Evolutionary conservation across 23 red algal genomes (phyloP).

Genomic region (Agarophyton chilense): DNA sequence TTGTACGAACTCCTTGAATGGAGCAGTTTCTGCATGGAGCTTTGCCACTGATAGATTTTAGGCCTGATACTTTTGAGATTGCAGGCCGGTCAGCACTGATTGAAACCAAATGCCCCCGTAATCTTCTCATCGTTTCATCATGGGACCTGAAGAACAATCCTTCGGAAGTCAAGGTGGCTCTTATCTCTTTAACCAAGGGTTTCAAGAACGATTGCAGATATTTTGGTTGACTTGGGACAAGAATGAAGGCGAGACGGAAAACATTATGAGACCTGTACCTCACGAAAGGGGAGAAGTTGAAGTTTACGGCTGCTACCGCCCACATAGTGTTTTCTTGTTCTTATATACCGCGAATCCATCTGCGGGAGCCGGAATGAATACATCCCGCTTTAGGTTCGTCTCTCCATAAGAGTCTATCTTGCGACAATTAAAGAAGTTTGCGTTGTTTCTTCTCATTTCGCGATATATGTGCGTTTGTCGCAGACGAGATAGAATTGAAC

Average conservation of each 20-base stretch:
- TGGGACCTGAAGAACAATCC: neutral
- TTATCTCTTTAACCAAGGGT: neutral
- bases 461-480: no score
- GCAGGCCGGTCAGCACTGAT: neutral
- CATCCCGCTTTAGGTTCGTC: no score
- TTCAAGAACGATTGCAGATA: slow-evolving; percentile 20
- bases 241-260: slow-evolving; percentile 9
- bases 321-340: neutral
- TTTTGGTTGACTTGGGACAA: neutral
- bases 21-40: neutral
- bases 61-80: neutral
- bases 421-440: no score
- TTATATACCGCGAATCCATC: slow-evolving; percentile 2
- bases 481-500: no score
- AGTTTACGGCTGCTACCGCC: neutral
- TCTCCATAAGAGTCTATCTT: no score
- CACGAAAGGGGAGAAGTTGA: neutral
- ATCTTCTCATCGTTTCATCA: neutral
- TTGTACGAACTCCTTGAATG: neutral
- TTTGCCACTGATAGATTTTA: neutral
- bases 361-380: neutral
- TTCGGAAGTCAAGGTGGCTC: neutral
- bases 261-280: slow-evolving; percentile 15
- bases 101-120: neutral
- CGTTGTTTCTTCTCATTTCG: no score